Evolutionary conservation across 495 filamentous ascomycete species (phyloP), one percentile per base, ranked within the genome.

Genomic region (Annulohypoxylon bovei): DNA sequence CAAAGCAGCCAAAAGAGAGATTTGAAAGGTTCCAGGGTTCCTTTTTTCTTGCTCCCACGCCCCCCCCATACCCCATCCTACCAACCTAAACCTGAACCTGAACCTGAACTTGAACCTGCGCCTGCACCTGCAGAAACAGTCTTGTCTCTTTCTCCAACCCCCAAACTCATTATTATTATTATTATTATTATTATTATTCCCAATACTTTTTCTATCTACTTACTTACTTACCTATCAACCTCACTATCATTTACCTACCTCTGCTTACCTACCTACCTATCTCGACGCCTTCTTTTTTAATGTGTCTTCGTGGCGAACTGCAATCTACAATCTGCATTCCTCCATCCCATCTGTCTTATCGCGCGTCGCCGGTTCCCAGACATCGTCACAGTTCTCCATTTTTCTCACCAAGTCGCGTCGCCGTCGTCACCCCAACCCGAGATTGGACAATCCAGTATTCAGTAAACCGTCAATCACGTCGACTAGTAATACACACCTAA

Each of bases 331-430:
- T 60, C 68, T 61, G 68, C 73, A 73, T 69, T 61, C 62, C 58
- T 58, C 67, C 55, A 46, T 63, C 20, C 65, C 55, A 25, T 63
- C 50, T 76, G 58, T 69, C 54, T 37, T 33, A 37, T 35, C 23
- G 22, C 59, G 61, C 66, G 59, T 71, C 66, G 58, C 64, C 70
- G 59, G 46, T 68, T 70, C 42, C 66, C 60, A 71, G 68, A 47
- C 61, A 71, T 75, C 75, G 73, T 72, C 73, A 73, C 67, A 50
- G 39, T 62, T 75, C 73, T 76, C 74, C 75, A 78, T 77, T 70
- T 77, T 76, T 70, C 68, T 69, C 77, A 80, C 56, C 80, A 77
- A 25, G 47, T 72, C 81, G 52, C 77, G 81, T 47, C 82, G 80
- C 82, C 79, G 76, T 73, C 77, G 76, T 79, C 65, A 78, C 77